Base-by-base conservation (phyloP, 2,329 filamentous ascomycete species). In the Metarhizium anisopliae region DNA sequence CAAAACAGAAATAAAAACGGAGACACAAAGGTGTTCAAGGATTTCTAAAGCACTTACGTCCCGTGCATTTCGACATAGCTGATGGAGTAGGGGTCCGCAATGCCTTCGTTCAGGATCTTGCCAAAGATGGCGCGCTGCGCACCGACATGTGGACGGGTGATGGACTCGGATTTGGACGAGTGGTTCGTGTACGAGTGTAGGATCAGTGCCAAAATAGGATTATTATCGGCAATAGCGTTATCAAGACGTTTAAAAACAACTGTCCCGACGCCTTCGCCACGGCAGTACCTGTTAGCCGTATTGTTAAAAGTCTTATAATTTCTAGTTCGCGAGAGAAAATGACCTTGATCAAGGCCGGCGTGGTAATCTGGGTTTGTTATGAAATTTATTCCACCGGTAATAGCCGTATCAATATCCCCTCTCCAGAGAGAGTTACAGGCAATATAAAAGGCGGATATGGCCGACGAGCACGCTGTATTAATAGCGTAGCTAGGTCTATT, bases 11-110 rank as follows among this genome's bases (percentile, higher is more conserved):
- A 18, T 18, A 18, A 18, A 18, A 18, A 18, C 18, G 18, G 18
- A 18, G 18, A 18, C 18, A 18, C 18, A 18, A 18, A 18, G 18
- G 18, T 18, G 1, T 18, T 18, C 18, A 18, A 18, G 18, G 18
- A 18, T 18, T 18, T 18, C 18, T 18, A 18, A 18, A 18, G 18
- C 18, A 18, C 18, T 18, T 18, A 18, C 18, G 18, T 18, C 18
- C 91, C 91, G 67, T 96, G 91, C 83, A 95, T 90, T 70, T 96
- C 91, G 2, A 95, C 86, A 63, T 94, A 95, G 68, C 84, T 83
- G 35, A 96, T 81, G 56, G 89, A 85, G 53, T 84, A 79, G 1
- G 90, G 86, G 64, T 93, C 86, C 14, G 94, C 79, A 56, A 85
- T 86, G 29, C 87, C 85, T 47, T 89, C 82, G 38, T 85, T 81